Evolutionary conservation across 2,329 filamentous ascomycete genomes (phyloP).

Genomic region (Lachnellula occidentalis): DNA sequence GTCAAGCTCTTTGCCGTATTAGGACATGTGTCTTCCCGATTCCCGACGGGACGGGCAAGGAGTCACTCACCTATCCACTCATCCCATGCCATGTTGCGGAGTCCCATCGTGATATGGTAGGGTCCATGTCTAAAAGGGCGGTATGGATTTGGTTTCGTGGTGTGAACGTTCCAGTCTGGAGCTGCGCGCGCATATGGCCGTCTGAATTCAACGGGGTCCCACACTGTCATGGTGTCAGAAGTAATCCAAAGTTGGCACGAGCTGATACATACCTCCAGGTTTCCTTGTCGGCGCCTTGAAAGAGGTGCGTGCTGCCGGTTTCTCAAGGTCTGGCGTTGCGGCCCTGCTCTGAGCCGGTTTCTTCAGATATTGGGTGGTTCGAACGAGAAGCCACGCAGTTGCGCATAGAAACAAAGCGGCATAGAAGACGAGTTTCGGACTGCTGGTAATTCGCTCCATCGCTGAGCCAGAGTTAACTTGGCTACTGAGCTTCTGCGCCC

Average conservation of each 20-base stretch:
- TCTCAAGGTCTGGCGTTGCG: constrained; percentile 28
- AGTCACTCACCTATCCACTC: constrained; percentile 30
- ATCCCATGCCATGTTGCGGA: constrained; percentile 32
- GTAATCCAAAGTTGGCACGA: neutral
- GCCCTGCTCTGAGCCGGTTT: constrained; percentile 17
- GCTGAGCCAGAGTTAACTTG: constrained; percentile 6
- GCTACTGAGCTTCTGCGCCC: constrained; percentile 6
- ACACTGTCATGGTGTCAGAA: constrained; percentile 23
- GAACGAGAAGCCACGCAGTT: constrained; percentile 21
- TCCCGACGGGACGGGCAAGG: neutral
- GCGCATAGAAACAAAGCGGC: constrained; percentile 12
- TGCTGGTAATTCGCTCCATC: constrained; percentile 7
- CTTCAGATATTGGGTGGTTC: constrained; percentile 17
- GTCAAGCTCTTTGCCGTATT: constrained; percentile 57
- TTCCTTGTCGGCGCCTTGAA: constrained; percentile 25
- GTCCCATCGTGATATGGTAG: constrained; percentile 32
- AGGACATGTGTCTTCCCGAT: constrained; percentile 9
- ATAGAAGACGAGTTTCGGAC: constrained; percentile 20
- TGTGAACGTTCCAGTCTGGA: constrained; percentile 28
- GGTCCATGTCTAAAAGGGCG: constrained; percentile 30
- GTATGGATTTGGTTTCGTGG: constrained; percentile 30
- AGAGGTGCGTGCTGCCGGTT: constrained; percentile 19
- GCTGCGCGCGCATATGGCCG: constrained; percentile 26
- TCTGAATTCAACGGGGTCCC: constrained; percentile 29
- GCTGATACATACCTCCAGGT: constrained; percentile 26